Evolutionary conservation across 768 basidiomycete genomes (phyloP).

Genomic region (Chalciporus sphaerocephalus): DNA sequence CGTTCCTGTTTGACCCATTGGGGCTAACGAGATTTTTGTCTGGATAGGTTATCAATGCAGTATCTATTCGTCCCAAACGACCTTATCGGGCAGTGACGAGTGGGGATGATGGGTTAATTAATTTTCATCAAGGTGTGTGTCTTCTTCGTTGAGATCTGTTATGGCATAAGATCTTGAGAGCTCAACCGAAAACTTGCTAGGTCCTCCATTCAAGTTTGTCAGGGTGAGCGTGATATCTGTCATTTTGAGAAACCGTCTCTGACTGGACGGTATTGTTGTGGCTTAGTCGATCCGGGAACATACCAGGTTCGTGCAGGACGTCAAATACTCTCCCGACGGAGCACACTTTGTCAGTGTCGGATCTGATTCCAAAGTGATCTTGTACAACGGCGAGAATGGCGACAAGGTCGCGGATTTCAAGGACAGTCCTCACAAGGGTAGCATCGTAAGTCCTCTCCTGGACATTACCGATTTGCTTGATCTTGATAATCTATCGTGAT

Average conservation of each 20-base stretch:
- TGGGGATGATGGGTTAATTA: constrained; percentile 74
- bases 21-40: neutral
- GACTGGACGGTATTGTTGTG: neutral
- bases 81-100: constrained; percentile 91
- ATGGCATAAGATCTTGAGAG: neutral
- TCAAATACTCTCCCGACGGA: constrained; percentile 78
- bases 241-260: neutral
- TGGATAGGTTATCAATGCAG: constrained; percentile 74
- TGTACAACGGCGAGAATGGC: constrained; percentile 89
- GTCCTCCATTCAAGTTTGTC: constrained; percentile 85
- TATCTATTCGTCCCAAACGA: constrained; percentile 81
- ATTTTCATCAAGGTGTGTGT: constrained; percentile 71
- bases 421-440: constrained; percentile 68
- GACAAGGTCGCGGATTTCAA: constrained; percentile 68
- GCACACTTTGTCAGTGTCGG: constrained; percentile 84
- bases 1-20: no score
- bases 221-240: constrained; percentile 52
- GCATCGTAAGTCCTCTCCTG: constrained; percentile 51
- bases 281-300: constrained; percentile 78
- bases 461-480: neutral
- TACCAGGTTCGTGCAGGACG: constrained; percentile 88
- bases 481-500: neutral
- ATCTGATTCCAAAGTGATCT: constrained; percentile 79
- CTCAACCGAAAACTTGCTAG: constrained; percentile 30
- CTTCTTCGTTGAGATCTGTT: neutral